Base-by-base conservation (phyloP, 2,329 filamentous ascomycete species). In the Penicillium frequentans region DNA sequence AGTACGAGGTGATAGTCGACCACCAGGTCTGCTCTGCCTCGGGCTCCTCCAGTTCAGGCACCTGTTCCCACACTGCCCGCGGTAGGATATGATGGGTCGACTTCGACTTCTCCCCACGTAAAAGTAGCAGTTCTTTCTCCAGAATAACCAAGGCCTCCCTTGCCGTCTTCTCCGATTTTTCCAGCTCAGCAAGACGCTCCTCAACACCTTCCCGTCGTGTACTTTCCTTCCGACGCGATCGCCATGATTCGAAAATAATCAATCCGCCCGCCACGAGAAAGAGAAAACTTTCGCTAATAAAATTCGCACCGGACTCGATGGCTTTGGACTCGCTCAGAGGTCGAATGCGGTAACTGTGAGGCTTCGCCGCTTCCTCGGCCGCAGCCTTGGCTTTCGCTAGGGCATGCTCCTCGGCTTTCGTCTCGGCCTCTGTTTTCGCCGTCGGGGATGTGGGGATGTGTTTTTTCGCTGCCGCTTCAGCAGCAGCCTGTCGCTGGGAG, bases 301-400 rank as follows among this genome's bases (percentile, higher is more conserved):
- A 89, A 60, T 86, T 89, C 3, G 86, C 87, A 3, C 86, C 87
- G 37, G 83, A 82, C 68, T 90, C 86, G 54, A 90, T 89, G 0
- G 86, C 86, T 65, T 88, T 87, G 13, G 83, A 80, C 68, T 90
- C 87, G 3, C 84, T 84, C 11, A 90, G 75, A 8, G 86, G 86
- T 45, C 86, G 77, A 55, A 89, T 88, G 33, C 81, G 81, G 6
- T 83, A 83, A 55, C 77, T 77, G 26, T 71, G 75, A 42, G 77
- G 73, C 58, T 82, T 80, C 46, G 79, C 76, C 51, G 81, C 75
- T 63, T 80, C 81, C 42, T 74, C 72, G 1, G 70, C 69, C 3
- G 74, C 74, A 45, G 76, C 75, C 54, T 78, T 78, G 35, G 70
- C 70, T 57, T 74, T 75, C 19, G 71, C 78, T 5, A 78, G 70